A percentile compares a stretch with the other conserved stretches of the same genome.
Evolutionary conservation across 2,329 filamentous ascomycete species (phyloP).

Genomic region (Penicillium sp.): DNA sequence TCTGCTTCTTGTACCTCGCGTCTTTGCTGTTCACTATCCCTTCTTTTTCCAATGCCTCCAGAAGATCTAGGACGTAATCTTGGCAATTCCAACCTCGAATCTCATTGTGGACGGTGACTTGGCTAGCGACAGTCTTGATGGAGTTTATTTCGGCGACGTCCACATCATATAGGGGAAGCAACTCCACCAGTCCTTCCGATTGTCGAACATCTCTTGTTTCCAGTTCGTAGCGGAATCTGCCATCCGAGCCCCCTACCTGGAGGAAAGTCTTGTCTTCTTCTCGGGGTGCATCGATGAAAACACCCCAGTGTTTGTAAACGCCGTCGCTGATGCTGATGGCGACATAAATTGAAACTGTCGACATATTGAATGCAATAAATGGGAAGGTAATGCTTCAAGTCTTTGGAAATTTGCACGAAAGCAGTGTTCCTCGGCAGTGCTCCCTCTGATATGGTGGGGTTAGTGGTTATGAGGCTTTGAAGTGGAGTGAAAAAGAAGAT

Average conservation of each 20-base stretch:
- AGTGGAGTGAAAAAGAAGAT: background rate
- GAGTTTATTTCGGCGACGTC: constrained; percentile 2
- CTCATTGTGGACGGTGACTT: constrained; percentile 21
- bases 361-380: background rate
- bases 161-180: constrained; percentile 11
- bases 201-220: background rate
- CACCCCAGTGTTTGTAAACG: constrained; percentile 1
- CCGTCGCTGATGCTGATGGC: background rate
- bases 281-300: background rate
- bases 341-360: background rate
- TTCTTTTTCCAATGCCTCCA: constrained; percentile 18
- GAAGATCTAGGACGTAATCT: constrained; percentile 28
- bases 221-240: background rate
- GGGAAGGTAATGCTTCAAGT: background rate
- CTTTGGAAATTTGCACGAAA: background rate
- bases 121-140: constrained; percentile 16
- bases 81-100: constrained; percentile 26
- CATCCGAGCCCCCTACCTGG: background rate
- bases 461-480: background rate
- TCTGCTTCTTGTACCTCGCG: constrained; percentile 4
- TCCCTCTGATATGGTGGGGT: background rate
- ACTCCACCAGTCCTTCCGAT: background rate
- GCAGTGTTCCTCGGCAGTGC: background rate
- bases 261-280: background rate
- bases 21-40: constrained; percentile 11